A percentile compares a stretch with the other conserved stretches of the same genome.
phyloP scores from a whole-genome alignment of 805 yeast species.

The Saccharomycopsis fermentans region DNA sequence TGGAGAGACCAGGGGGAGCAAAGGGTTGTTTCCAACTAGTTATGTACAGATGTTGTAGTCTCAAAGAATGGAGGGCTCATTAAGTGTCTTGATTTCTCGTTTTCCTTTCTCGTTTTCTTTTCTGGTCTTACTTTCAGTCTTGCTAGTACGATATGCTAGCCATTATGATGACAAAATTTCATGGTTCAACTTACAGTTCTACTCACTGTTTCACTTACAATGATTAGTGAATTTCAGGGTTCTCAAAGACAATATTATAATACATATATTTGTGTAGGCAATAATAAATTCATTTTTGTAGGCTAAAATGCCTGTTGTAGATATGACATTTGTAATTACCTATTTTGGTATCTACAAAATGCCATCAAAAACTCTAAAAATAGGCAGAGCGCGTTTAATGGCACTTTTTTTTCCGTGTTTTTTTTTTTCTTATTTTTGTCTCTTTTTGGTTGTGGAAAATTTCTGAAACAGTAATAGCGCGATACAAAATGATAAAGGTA shows the following conservation, averaged over 20 bases:
- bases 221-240: too few species aligned
- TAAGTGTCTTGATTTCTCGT: neutral
- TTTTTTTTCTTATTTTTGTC: neutral
- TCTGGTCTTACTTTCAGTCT: too few species aligned
- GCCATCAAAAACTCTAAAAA: neutral
- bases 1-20: slow-evolving; percentile 61
- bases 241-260: too few species aligned
- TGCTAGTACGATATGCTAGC: too few species aligned
- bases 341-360: neutral
- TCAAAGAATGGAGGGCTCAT: too few species aligned
- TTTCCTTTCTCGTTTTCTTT: neutral
- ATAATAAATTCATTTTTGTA: too few species aligned
- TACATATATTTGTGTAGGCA: too few species aligned
- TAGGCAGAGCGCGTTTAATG: neutral
- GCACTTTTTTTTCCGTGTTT: neutral
- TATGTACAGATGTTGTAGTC: slow-evolving; percentile 28
- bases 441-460: neutral
- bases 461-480: neutral
- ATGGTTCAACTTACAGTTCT: too few species aligned
- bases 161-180: too few species aligned
- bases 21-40: slow-evolving; percentile 71
- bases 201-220: too few species aligned
- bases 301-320: too few species aligned
- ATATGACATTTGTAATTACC: neutral
- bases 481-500: neutral